These are phyloP conservation scores for Acanthamoeba triangularis DNA, from an alignment of 208 protist genomes.

Conservation along the genomic window DNA sequence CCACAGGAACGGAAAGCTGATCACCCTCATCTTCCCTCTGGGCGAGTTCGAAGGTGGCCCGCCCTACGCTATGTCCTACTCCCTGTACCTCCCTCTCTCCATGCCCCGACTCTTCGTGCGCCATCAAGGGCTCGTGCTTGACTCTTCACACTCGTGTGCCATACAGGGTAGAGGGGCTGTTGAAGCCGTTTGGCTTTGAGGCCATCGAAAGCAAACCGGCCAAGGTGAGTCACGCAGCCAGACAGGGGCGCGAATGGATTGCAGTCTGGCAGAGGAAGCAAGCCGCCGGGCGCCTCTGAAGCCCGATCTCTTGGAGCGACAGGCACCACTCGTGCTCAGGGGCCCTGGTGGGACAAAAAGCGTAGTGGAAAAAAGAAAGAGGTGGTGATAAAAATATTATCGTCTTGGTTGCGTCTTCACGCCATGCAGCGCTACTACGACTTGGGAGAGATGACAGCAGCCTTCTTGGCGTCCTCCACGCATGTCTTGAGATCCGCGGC, in stretches of 20 bases:
- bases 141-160: background rate
- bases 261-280: constrained; percentile 15
- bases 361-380: background rate
- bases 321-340: background rate
- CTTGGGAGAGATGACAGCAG: background rate
- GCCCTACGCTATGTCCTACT: constrained; percentile 42
- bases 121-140: background rate
- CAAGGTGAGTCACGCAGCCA: background rate
- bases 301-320: too few relatives aligned
- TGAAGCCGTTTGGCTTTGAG: background rate
- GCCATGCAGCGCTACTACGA: background rate
- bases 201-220: background rate
- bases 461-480: background rate
- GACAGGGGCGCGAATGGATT: constrained; percentile 5
- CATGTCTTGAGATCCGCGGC: background rate
- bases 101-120: background rate
- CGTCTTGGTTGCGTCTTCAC: background rate
- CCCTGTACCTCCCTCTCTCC: background rate
- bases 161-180: background rate
- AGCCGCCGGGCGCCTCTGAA: background rate
- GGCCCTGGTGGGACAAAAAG: too few relatives aligned
- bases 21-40: constrained; percentile 68
- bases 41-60: constrained; percentile 25
- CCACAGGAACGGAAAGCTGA: constrained; percentile 9
- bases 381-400: too few relatives aligned